These are phyloP conservation scores for Chytriomyces hyalinus DNA, from an alignment of 192 early-diverging fungal genomes.

Conservation along the genomic window DNA sequence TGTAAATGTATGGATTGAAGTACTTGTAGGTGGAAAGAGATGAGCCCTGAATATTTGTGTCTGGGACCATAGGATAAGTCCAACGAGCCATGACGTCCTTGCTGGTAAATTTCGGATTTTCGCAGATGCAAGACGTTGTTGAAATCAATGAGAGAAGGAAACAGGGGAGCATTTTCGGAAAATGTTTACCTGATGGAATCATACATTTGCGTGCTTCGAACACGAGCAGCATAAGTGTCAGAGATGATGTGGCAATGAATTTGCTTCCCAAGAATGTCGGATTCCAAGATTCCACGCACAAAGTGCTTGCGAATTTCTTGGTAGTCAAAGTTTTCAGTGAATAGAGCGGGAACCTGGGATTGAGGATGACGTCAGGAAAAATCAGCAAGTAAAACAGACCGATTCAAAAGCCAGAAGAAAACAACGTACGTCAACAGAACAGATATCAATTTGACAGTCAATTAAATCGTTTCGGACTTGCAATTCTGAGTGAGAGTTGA, in stretches of 20 bases:
- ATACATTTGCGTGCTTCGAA: slow-evolving; percentile 74
- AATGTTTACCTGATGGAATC: slow-evolving; percentile 62
- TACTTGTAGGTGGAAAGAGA: slow-evolving; percentile 69
- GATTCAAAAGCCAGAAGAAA: slow-evolving; percentile 16
- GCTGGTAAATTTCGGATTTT: slow-evolving; percentile 33
- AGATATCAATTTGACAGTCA: slow-evolving; percentile 92
- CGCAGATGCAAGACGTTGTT: no score
- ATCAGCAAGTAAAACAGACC: slow-evolving; percentile 3
- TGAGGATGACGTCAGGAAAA: neutral
- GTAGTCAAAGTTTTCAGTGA: slow-evolving; percentile 98
- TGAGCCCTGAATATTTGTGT: slow-evolving; percentile 74
- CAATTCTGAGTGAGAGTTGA: slow-evolving; percentile 64
- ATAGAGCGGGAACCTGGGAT: slow-evolving; percentile 78
- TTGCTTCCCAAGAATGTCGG: slow-evolving; percentile 83
- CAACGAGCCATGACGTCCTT: slow-evolving; percentile 88
- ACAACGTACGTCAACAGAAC: slow-evolving; percentile 75
- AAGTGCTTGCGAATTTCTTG: slow-evolving; percentile 90
- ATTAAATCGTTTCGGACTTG: slow-evolving; percentile 89
- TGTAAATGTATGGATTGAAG: slow-evolving; percentile 84
- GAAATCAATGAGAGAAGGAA: slow-evolving; percentile 16
- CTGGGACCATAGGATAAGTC: slow-evolving; percentile 94
- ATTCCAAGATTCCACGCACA: slow-evolving; percentile 85
- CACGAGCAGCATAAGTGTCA: slow-evolving; percentile 70
- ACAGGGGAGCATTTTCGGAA: slow-evolving; percentile 6
- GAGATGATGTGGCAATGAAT: slow-evolving; percentile 82